These are phyloP conservation scores for Mycena galericulata DNA, from an alignment of 768 basidiomycete species.

Conservation along the genomic window DNA sequence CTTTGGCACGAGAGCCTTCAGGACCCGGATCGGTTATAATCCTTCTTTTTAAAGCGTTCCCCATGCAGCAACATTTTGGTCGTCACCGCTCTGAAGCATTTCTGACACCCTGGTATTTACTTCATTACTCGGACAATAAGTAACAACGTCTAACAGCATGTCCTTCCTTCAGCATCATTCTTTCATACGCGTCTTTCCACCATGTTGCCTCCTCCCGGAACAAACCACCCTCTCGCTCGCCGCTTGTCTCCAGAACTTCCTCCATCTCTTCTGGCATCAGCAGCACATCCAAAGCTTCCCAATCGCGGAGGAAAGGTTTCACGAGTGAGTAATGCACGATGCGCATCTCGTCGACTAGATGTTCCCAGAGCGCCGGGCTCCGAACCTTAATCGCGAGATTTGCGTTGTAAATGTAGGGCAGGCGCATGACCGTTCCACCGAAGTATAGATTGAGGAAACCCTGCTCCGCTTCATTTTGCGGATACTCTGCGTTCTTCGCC, in stretches of 20 bases:
- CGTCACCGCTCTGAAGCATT: too few relatives aligned
- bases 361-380: slow-evolving; percentile 46
- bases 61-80: too few relatives aligned
- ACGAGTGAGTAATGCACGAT: slow-evolving; percentile 49
- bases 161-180: slow-evolving; percentile 33
- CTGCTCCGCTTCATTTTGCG: slow-evolving; percentile 54
- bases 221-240: slow-evolving; percentile 31
- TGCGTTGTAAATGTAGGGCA: slow-evolving; percentile 51
- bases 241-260: slow-evolving; percentile 32
- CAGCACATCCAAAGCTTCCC: neutral
- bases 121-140: too few relatives aligned
- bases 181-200: slow-evolving; percentile 43
- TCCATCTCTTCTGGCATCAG: slow-evolving; percentile 39
- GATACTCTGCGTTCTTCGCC: slow-evolving; percentile 54
- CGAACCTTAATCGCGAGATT: slow-evolving; percentile 49
- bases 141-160: neutral
- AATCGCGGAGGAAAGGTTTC: slow-evolving; percentile 4
- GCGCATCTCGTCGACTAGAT: slow-evolving; percentile 42
- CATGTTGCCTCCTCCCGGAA: slow-evolving; percentile 43
- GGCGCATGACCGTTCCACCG: slow-evolving; percentile 43
- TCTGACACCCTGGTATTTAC: too few relatives aligned
- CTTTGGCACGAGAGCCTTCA: slow-evolving; percentile 30
- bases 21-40: slow-evolving; percentile 28
- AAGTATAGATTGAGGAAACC: slow-evolving; percentile 56
- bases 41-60: too few relatives aligned